phyloP scores from a whole-genome alignment of 371 early-diverging fungal genomes.

The Apophysomyces sp. region DNA sequence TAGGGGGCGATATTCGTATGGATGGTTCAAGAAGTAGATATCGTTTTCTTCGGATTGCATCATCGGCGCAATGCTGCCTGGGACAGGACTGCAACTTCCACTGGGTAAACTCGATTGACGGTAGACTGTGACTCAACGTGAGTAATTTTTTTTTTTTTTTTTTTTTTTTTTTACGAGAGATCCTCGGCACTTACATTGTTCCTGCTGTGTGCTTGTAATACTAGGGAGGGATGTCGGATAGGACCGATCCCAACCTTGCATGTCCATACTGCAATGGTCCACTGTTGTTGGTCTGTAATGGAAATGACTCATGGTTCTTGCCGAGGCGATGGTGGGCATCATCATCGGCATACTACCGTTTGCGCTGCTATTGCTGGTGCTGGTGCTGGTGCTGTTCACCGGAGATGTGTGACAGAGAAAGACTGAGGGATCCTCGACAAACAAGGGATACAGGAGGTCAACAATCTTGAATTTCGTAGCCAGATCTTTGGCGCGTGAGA shows the following conservation, averaged over 20 bases:
- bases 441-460: constrained; percentile 73
- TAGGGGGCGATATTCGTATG: constrained; percentile 11
- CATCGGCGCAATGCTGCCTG: constrained; percentile 15
- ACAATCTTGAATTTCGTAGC: constrained; percentile 72
- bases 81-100: constrained; percentile 39
- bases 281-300: background rate
- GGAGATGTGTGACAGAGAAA: constrained; percentile 17
- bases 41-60: constrained; percentile 17
- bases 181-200: constrained; percentile 16
- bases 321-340: background rate
- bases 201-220: constrained; percentile 13
- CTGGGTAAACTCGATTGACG: constrained; percentile 25
- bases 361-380: background rate
- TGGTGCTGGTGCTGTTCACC: background rate
- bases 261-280: background rate
- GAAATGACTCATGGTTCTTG: background rate
- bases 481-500: constrained; percentile 68
- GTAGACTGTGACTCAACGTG: constrained; percentile 11
- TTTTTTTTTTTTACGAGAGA: background rate
- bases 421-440: constrained; percentile 65
- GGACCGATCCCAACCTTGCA: constrained; percentile 14
- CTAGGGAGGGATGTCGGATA: constrained; percentile 20
- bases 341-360: constrained; percentile 1
- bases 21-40: constrained; percentile 19
- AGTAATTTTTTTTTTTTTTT: background rate